Evolutionary conservation across 805 yeast species (phyloP), one percentile per base, ranked within the genome.

Genomic region (Wickerhamiella azyma): DNA sequence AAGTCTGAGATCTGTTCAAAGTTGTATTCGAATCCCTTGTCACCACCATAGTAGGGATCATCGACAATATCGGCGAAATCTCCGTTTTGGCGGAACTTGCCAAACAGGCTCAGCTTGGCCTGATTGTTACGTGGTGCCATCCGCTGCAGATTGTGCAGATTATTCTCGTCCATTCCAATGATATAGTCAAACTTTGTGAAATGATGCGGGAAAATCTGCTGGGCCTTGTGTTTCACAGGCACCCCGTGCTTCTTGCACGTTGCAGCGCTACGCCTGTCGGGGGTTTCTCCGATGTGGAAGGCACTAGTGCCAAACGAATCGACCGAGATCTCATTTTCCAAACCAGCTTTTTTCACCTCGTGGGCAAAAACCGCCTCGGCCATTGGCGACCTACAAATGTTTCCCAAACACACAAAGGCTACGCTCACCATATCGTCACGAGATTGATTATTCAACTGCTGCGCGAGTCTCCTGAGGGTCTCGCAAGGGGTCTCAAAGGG

Each of bases 371-470:
- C 84, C 0, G 96, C 96, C 65, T 89, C 96, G 0, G 97, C 96
- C 97, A 88, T 89, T 11, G 97, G 97, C 2, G 96, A 85, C 41
- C 96, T 88, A 59, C 96, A 86, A 80, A 84, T 84, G 62, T 88
- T 88, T 3, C 96, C 96, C 21, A 85, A 68, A 58, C 96, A 88
- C 1, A 86, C 89, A 60, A 88, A 86, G 0, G 94, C 96, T 9
- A 88, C 94, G 1, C 81, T 47, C 8, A 52, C 52, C 45, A 33
- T 46, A 9, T 16, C 13, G 33, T 4, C 3, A 30, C 14, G n/a
- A 2, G 16, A 13, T 11, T 30, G 19, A 21, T 4, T 21, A 21
- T 21, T 4, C 24, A 21, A 21, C 7, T 7, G 4, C 24, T 21
- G 7, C 24, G 6, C 24, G 24, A 7, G 24, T 21, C 24, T 21